Evolutionary conservation across 768 basidiomycete genomes (phyloP).

Genomic region (Leccinum imitatum): DNA sequence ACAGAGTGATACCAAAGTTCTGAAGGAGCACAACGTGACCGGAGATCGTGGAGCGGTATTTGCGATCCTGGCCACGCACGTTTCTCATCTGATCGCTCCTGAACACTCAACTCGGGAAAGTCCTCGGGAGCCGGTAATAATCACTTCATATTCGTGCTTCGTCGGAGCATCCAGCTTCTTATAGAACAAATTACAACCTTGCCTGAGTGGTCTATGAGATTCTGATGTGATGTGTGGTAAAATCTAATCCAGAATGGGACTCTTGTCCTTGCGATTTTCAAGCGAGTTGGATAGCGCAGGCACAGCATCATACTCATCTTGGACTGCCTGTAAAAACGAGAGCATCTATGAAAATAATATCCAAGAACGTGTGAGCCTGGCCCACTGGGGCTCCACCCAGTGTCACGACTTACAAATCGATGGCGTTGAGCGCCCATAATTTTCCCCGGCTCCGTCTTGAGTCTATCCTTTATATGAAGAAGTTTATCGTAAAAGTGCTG

Average conservation of each 20-base stretch:
- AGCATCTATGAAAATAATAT: conserved; percentile 47
- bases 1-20: background rate
- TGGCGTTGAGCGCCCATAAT: conserved; percentile 70
- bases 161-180: background rate
- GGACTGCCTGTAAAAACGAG: conserved; percentile 57
- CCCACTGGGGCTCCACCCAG: background rate
- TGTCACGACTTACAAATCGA: conserved; percentile 50
- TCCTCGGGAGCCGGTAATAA: background rate
- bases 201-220: background rate
- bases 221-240: background rate
- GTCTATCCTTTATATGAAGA: conserved; percentile 63
- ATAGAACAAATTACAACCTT: background rate
- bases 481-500: conserved; percentile 89
- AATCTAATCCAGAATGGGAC: background rate
- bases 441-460: conserved; percentile 78
- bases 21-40: background rate
- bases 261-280: background rate
- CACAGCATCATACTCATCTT: conserved; percentile 47
- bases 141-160: background rate
- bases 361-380: conserved; percentile 5
- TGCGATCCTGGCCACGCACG: background rate
- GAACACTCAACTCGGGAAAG: background rate
- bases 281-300: background rate
- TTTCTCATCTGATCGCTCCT: background rate
- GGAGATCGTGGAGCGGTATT: background rate